Evolutionary conservation across 2,329 filamentous ascomycete genomes (phyloP).

Genomic region (Byssoonygena ceratinophila): DNA sequence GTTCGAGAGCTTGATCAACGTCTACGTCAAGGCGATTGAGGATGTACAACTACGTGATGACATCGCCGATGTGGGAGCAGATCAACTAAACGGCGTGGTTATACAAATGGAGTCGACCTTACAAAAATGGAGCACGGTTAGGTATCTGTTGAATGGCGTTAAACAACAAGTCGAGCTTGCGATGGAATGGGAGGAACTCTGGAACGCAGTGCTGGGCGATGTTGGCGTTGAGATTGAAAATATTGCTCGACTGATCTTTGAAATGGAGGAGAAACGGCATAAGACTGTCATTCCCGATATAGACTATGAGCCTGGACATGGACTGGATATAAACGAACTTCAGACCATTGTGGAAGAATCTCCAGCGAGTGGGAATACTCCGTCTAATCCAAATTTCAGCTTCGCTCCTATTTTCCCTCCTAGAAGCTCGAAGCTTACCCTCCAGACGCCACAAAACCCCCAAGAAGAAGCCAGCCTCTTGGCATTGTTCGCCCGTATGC

Average conservation of each 20-base stretch:
- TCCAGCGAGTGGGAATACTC: slow-evolving; percentile 46
- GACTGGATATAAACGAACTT: slow-evolving; percentile 72
- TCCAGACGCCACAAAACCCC: slow-evolving; percentile 37
- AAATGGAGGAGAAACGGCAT: slow-evolving; percentile 95
- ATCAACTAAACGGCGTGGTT: slow-evolving; percentile 65
- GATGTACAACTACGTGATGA: slow-evolving; percentile 71
- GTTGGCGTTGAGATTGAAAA: slow-evolving; percentile 82
- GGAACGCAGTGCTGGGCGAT: slow-evolving; percentile 85
- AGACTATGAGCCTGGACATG: slow-evolving; percentile 41
- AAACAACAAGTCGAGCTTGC: slow-evolving; percentile 90
- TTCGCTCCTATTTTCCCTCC: slow-evolving; percentile 51
- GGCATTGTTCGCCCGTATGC: slow-evolving; percentile 87
- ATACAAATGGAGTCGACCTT: slow-evolving; percentile 82
- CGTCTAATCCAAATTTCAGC: slow-evolving; percentile 56
- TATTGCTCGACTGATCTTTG: slow-evolving; percentile 71
- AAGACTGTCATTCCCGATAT: slow-evolving; percentile 57
- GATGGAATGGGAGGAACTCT: slow-evolving; percentile 98
- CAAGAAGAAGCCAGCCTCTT: slow-evolving; percentile 82
- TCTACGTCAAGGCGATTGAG: slow-evolving; percentile 91
- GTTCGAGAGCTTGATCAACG: slow-evolving; percentile 81
- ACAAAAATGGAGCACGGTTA: slow-evolving; percentile 73
- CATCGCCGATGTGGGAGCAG: slow-evolving; percentile 57
- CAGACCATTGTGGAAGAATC: slow-evolving; percentile 89
- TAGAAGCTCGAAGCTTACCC: slow-evolving; percentile 32
- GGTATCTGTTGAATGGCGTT: slow-evolving; percentile 62